A percentile compares a stretch with the other conserved stretches of the same genome.
phyloP scores from a whole-genome alignment of 148 eudicot genomes.

The Euryodendron excelsum region DNA sequence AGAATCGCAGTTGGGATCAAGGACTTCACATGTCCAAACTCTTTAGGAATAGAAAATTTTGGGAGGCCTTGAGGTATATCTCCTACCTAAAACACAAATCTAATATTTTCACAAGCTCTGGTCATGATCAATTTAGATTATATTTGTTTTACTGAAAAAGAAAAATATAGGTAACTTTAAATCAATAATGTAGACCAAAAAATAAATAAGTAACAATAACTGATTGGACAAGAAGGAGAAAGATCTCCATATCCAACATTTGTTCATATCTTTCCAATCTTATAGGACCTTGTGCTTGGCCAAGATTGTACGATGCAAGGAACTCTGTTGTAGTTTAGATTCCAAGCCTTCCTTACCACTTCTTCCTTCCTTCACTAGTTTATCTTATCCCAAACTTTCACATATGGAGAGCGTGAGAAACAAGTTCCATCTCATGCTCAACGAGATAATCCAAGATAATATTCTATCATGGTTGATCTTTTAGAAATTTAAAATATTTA shows the following conservation, averaged over 20 bases:
- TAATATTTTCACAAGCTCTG: background rate
- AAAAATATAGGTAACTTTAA: background rate
- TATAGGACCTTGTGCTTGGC: background rate
- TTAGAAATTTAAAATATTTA: background rate
- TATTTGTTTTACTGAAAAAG: constrained; percentile 8
- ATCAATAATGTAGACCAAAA: background rate
- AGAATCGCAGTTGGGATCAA: constrained; percentile 89
- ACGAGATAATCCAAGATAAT: background rate
- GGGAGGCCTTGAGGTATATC: constrained; percentile 97
- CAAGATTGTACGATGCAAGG: background rate
- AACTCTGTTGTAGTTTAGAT: background rate
- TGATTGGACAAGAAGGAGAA: background rate
- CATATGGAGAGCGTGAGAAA: background rate
- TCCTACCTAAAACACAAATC: constrained; percentile 63
- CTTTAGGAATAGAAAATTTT: constrained; percentile 75
- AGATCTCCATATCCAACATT: background rate
- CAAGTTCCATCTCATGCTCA: constrained; percentile 1
- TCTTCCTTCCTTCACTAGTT: background rate
- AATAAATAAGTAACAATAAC: background rate
- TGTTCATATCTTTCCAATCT: background rate
- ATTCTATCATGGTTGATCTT: background rate
- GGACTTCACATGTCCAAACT: constrained; percentile 55
- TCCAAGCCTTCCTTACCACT: constrained; percentile 6
- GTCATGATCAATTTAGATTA: background rate
- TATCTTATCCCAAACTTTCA: background rate